Evolutionary conservation across 1,139 yeast species (phyloP).

Genomic region (Kodamaea ohmeri): DNA sequence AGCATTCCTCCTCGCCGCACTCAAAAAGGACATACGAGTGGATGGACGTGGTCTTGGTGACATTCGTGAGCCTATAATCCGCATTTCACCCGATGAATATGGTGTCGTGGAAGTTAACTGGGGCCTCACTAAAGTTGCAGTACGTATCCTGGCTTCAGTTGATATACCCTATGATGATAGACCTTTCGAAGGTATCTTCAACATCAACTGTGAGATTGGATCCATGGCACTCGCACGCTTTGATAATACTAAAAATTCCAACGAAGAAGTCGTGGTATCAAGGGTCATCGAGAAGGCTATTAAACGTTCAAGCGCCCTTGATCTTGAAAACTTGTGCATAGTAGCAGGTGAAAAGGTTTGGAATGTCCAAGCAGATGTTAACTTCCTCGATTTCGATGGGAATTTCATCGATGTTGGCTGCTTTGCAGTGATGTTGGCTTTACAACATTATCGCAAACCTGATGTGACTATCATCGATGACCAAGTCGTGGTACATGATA

Average conservation of each 20-base stretch:
- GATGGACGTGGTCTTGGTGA: slow-evolving; percentile 70
- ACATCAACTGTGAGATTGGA: slow-evolving; percentile 79
- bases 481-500: slow-evolving; percentile 60
- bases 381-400: slow-evolving; percentile 86
- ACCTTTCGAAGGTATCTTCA: slow-evolving; percentile 89
- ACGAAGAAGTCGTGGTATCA: slow-evolving; percentile 76
- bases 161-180: slow-evolving; percentile 82
- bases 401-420: slow-evolving; percentile 89
- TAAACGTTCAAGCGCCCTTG: slow-evolving; percentile 84
- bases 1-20: slow-evolving; percentile 57
- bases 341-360: slow-evolving; percentile 90
- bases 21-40: slow-evolving; percentile 59
- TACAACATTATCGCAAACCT: slow-evolving; percentile 79
- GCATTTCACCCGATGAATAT: slow-evolving; percentile 59
- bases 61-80: slow-evolving; percentile 61
- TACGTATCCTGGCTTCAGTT: slow-evolving; percentile 77
- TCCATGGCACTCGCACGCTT: slow-evolving; percentile 88
- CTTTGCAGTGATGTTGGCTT: slow-evolving; percentile 83
- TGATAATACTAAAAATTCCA: slow-evolving; percentile 68
- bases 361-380: slow-evolving; percentile 86
- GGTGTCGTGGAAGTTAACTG: slow-evolving; percentile 79
- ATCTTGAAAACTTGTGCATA: slow-evolving; percentile 84
- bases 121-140: slow-evolving; percentile 66
- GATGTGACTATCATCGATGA: slow-evolving; percentile 70
- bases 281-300: slow-evolving; percentile 89